Conservation (phyloP, 768 basidiomycete species). For the Termitomyces heimii region DNA sequence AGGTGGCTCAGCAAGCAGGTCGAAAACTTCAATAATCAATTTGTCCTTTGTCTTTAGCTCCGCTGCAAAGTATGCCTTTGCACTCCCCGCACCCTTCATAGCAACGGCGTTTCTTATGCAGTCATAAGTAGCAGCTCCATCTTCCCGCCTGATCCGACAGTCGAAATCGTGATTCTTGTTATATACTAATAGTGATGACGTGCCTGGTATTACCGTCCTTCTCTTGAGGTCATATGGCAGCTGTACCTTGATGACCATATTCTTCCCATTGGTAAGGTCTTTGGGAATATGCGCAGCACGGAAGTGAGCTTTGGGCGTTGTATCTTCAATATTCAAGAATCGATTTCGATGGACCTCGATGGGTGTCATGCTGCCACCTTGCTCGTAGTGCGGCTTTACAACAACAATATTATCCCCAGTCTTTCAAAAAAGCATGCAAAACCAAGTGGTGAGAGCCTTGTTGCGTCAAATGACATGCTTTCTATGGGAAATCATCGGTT, state of each 20-base stretch:
- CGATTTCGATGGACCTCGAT: constrained; percentile 23
- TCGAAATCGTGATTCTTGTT: constrained; percentile 49
- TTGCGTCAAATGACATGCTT: constrained; percentile 17
- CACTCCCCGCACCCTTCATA: constrained; percentile 17
- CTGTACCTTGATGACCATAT: constrained; percentile 50
- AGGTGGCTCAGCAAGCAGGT: constrained; percentile 51
- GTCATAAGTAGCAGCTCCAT: constrained; percentile 33
- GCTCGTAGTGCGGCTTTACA: constrained; percentile 36
- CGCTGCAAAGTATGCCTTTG: constrained; percentile 51
- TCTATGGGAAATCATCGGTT: constrained; percentile 10
- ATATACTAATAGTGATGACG: constrained; percentile 33
- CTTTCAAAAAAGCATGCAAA: constrained; percentile 21
- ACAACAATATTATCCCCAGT: constrained; percentile 33
- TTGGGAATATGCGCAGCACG: constrained; percentile 20
- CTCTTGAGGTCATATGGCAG: constrained; percentile 25
- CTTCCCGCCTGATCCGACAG: constrained; percentile 30
- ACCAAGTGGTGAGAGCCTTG: constrained; percentile 22
- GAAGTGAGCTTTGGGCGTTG: constrained; percentile 13
- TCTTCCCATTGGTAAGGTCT: constrained; percentile 23
- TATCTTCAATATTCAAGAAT: constrained; percentile 21
- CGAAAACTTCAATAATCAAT: constrained; percentile 43
- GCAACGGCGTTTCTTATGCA: constrained; percentile 29
- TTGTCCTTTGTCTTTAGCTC: constrained; percentile 40
- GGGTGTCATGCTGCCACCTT: constrained; percentile 11
- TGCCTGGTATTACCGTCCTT: constrained; percentile 1